These are phyloP conservation scores for Trichoderma asperellum DNA, from an alignment of 2,329 filamentous ascomycete genomes.

Conservation along the genomic window DNA sequence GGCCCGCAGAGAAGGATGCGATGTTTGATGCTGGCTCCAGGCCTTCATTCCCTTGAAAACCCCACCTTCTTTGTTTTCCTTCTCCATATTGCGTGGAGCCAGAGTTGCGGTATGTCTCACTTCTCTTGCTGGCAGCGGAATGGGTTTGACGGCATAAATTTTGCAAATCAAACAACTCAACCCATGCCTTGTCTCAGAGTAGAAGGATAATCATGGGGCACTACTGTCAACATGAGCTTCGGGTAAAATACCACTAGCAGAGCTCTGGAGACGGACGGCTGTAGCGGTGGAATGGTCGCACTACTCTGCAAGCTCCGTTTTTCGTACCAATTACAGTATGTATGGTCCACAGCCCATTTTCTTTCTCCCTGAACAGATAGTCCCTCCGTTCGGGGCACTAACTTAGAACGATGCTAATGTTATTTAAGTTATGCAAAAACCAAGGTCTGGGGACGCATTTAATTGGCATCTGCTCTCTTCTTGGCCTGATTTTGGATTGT, in stretches of 20 bases:
- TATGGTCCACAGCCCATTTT: neutral
- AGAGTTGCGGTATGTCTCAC: constrained; percentile 24
- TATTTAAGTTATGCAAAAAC: constrained; percentile 13
- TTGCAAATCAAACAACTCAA: neutral
- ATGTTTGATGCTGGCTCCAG: constrained; percentile 8
- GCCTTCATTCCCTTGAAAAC: constrained; percentile 8
- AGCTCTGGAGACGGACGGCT: neutral
- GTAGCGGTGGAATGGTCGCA: neutral
- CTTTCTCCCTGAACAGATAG: neutral
- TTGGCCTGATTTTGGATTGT: constrained; percentile 10
- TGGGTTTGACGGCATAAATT: neutral
- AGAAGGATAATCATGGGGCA: neutral
- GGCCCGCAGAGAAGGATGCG: constrained; percentile 4
- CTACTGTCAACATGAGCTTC: neutral
- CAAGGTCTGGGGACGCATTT: neutral
- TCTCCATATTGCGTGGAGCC: constrained; percentile 15
- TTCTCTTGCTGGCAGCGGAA: constrained; percentile 1
- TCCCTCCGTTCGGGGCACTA: constrained; percentile 10
- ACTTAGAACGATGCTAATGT: constrained; percentile 8
- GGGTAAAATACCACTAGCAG: neutral
- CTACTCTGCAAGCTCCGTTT: neutral
- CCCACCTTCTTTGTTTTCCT: constrained; percentile 17
- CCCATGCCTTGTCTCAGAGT: constrained; percentile 7
- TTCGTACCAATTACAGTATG: neutral
- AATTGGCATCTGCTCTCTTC: constrained; percentile 5